Conservation (phyloP, 805 yeast species). For the Yarrowia sp. region DNA sequence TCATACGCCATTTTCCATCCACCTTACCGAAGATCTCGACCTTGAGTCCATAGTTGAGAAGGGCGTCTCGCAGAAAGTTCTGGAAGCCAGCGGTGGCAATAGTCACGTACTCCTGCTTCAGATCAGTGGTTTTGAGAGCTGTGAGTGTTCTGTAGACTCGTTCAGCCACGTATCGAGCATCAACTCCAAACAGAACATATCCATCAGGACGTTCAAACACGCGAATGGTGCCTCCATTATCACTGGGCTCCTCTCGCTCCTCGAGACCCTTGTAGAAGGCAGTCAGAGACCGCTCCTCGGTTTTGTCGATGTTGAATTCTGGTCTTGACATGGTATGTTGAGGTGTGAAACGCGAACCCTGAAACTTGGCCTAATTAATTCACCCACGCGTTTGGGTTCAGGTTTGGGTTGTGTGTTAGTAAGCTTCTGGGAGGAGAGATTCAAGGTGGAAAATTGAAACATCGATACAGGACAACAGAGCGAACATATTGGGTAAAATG, state of each 20-base stretch:
- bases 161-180: conserved; percentile 85
- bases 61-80: conserved; percentile 66
- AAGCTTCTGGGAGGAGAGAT: too few relatives aligned
- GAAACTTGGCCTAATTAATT: conserved; percentile 1
- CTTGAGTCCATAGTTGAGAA: conserved; percentile 74
- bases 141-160: conserved; percentile 81
- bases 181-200: conserved; percentile 74
- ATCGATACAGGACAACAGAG: too few relatives aligned
- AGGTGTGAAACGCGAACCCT: conserved; percentile 10
- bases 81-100: conserved; percentile 76
- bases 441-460: too few relatives aligned
- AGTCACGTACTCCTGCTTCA: conserved; percentile 57
- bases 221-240: conserved; percentile 54
- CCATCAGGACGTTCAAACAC: conserved; percentile 84
- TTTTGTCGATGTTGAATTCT: conserved; percentile 51
- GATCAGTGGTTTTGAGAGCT: conserved; percentile 61
- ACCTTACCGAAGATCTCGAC: conserved; percentile 76
- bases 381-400: conserved; percentile 29
- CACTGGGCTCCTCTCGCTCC: conserved; percentile 27
- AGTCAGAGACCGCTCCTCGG: conserved; percentile 54
- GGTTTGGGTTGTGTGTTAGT: conserved; percentile 3
- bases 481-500: too few relatives aligned
- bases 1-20: conserved; percentile 58
- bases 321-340: conserved; percentile 31
- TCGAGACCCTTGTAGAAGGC: conserved; percentile 44